Base-by-base conservation (phyloP, 192 early-diverging fungal genomes). In the Gryganskiella cystojenkinii region DNA sequence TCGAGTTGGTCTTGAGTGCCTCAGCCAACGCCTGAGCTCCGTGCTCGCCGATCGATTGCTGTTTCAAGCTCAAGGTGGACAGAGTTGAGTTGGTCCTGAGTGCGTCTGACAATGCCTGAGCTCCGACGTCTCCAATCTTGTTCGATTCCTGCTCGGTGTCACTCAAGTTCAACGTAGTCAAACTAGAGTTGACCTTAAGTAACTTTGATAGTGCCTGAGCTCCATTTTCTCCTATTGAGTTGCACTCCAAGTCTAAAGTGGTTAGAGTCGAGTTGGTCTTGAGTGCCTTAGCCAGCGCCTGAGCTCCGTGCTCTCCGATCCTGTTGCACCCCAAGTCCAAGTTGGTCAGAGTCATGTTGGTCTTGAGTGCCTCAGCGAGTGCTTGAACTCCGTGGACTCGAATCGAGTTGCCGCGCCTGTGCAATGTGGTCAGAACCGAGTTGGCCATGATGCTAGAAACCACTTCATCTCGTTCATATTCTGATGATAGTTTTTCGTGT, bases 31-130 rank as follows among this genome's bases (percentile, higher is more conserved):
- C n/a, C n/a, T n/a, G n/a, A n/a, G n/a, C n/a, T n/a, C n/a, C n/a
- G n/a, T n/a, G n/a, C n/a, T n/a, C n/a, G n/a, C n/a, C n/a, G n/a
- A n/a, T n/a, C n/a, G n/a, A n/a, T n/a, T n/a, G n/a, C n/a, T n/a
- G n/a, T n/a, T n/a, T n/a, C n/a, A n/a, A n/a, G n/a, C 45, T 20
- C 3, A 46, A 20, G 45, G 42, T 7, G 42, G 15, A 43, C 15
- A 53, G 51, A 30, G 51, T 53, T 10, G 51, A 53, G 51, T 53
- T 53, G 20, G 10, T 53, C 51, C 5, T 53, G 20, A 53, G 51
- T 53, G 51, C 51, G 20, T 27, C 51, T 27, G 51, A 1, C 51
- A 53, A 14, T 27, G 51, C 51, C 51, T 27, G 1, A 7, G 51
- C 51, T 53, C 51, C 51, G 20, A 27, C 6, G 51, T 28, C 27